These are phyloP conservation scores for Curvularia sp. DNA, from an alignment of 2,329 filamentous ascomycete genomes.

Conservation along the genomic window DNA sequence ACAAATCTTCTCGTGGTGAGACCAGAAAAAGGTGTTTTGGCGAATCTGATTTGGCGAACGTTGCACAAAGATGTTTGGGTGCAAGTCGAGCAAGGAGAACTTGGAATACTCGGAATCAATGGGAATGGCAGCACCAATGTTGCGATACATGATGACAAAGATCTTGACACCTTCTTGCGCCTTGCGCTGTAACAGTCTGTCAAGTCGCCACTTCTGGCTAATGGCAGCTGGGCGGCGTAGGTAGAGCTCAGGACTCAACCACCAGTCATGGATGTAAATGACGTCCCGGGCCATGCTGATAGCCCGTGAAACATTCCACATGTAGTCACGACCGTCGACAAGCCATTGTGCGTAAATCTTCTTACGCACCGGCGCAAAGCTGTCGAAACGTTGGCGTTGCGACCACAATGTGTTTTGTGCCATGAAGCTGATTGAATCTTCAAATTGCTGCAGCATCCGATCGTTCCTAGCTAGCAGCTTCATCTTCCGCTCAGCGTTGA, in stretches of 20 bases:
- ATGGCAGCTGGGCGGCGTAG: conserved; percentile 92
- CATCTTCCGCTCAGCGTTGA: conserved; percentile 90
- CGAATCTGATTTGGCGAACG: conserved; percentile 96
- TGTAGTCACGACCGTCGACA: conserved; percentile 95
- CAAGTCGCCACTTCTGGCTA: conserved; percentile 96
- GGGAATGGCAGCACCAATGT: conserved; percentile 94
- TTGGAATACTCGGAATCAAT: conserved; percentile 99
- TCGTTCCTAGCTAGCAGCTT: conserved; percentile 92
- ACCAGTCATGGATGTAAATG: conserved; percentile 99
- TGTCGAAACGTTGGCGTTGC: conserved; percentile 83
- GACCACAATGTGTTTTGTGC: conserved; percentile 82
- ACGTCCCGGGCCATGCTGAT: conserved; percentile 98
- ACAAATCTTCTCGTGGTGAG: conserved; percentile 98
- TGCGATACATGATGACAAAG: conserved; percentile 96
- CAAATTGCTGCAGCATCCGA: conserved; percentile 86
- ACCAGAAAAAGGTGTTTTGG: conserved; percentile 99
- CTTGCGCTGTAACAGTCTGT: conserved; percentile 90
- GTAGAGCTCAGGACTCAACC: conserved; percentile 95
- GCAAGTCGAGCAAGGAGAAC: conserved; percentile 90
- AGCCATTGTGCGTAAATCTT: conserved; percentile 94
- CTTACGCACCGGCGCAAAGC: conserved; percentile 87
- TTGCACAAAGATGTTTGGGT: conserved; percentile 95
- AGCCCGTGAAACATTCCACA: conserved; percentile 98
- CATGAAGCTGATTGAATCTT: conserved; percentile 91
- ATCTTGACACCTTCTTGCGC: conserved; percentile 95